Conservation (phyloP, 164 flowering plant genomes). For the Malania oleifera region DNA sequence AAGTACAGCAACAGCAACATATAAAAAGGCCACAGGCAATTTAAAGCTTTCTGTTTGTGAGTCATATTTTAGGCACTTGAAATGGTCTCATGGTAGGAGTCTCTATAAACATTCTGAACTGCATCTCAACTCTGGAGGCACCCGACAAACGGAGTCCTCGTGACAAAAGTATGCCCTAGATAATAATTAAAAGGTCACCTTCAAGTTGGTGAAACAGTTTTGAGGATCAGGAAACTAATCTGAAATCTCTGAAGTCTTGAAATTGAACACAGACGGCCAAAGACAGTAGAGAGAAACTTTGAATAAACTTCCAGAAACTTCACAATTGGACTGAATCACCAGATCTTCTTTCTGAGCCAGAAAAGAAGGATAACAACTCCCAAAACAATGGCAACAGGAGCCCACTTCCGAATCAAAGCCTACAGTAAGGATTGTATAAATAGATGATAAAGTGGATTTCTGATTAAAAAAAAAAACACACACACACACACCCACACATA, state of each 20-base stretch:
- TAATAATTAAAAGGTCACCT: slow-evolving; percentile 5
- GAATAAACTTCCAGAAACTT: not conserved
- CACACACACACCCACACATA: too few relatives aligned
- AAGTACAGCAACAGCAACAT: too few relatives aligned
- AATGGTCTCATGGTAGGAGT: too few relatives aligned
- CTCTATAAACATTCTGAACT: too few relatives aligned
- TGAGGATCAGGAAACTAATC: slow-evolving; percentile 1
- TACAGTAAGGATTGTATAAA: slow-evolving; percentile 13
- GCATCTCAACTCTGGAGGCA: too few relatives aligned
- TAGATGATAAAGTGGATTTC: not conserved
- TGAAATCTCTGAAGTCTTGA: not conserved
- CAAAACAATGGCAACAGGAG: slow-evolving; percentile 77
- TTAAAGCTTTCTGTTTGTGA: too few relatives aligned
- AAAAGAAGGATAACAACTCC: slow-evolving; percentile 69
- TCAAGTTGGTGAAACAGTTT: not conserved
- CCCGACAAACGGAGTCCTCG: too few relatives aligned
- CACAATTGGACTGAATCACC: slow-evolving; percentile 29
- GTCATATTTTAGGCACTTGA: too few relatives aligned
- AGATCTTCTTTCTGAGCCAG: slow-evolving; percentile 57
- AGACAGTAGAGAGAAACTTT: not conserved
- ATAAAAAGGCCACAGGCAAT: too few relatives aligned
- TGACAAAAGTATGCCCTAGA: not conserved
- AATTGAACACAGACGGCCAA: not conserved
- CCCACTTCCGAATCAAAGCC: slow-evolving; percentile 81
- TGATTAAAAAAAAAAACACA: too few relatives aligned